Evolutionary conservation across 2,329 filamentous ascomycete species (phyloP), one percentile per base, ranked within the genome.

Genomic region (Colletotrichum sp.): DNA sequence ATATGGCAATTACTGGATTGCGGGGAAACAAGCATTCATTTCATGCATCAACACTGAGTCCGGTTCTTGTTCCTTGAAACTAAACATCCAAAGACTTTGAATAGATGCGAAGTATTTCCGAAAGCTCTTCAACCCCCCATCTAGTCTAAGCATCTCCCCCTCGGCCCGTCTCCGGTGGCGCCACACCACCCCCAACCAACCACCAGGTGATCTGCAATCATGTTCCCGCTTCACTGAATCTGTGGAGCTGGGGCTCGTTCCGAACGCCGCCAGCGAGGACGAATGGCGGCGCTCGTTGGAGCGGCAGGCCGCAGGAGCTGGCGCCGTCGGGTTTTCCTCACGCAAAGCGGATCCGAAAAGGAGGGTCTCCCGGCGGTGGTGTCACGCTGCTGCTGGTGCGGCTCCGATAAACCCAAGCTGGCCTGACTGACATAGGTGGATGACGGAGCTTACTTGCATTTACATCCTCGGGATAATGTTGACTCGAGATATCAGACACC

Each of bases 61-160:
- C 43, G n/a, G n/a, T 0, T 52, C 43, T 7, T 21, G n/a, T 21
- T 52, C 43, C 43, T 52, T 52, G 43, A 21, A 21, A 52, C 43
- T 3, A 52, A 52, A 52, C 43, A 52, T 21, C 6, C 21, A 36
- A 5, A 21, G n/a, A 21, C 15, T n/a, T 10, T 1, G 16, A 28
- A 36, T 5, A 36, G 58, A 13, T 68, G 73, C 69, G 70, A 75
- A 67, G 69, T 58, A 68, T 36, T 43, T 63, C 73, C 73, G 73
- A 68, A 43, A 57, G 34, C 55, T n/a, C 36, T 18, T 15, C 24
- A n/a, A 36, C 24, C 24, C 6, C 10, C 13, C 43, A 15, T 28
- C 26, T 21, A n/a, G 21, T 30, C 43, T 13, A 52, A 61, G 36
- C 13, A 26, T 28, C 16, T 30, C 24, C 57, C 24, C 24, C 43